Percentiles rank a stretch among this genome's conserved stretches.
These are phyloP conservation scores for Diaporthe sp. DNA, from an alignment of 2,329 filamentous ascomycete species.

Conservation along the genomic window DNA sequence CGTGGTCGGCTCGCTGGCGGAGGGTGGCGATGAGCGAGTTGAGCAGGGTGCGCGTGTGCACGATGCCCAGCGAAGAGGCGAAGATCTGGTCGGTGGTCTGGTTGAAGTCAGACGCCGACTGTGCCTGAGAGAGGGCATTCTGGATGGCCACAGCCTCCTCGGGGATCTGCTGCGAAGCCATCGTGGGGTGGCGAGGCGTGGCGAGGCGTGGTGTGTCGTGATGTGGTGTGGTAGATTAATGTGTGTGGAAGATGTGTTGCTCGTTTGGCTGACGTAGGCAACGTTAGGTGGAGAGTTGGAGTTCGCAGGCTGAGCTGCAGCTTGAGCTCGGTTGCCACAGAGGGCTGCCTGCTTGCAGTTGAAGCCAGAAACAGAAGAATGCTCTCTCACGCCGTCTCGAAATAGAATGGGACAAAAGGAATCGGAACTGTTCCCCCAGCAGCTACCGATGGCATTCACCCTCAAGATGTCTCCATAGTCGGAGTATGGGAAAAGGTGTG, in stretches of 20 bases:
- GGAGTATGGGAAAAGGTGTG: not conserved
- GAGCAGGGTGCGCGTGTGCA: slow-evolving; percentile 80
- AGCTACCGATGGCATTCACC: too few relatives aligned
- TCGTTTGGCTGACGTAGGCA: not conserved
- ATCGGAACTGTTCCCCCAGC: not conserved
- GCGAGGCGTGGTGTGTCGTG: not conserved
- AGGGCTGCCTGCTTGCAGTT: not conserved
- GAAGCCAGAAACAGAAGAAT: not conserved
- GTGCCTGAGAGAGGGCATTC: slow-evolving; percentile 31
- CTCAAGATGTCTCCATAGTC: too few relatives aligned
- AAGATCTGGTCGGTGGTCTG: slow-evolving; percentile 77
- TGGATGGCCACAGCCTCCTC: slow-evolving; percentile 36
- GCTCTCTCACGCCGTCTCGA: not conserved
- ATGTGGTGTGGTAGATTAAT: not conserved
- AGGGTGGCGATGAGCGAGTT: slow-evolving; percentile 75
- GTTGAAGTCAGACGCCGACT: slow-evolving; percentile 67
- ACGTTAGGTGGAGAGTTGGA: not conserved
- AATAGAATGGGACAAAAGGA: not conserved
- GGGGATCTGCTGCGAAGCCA: slow-evolving; percentile 37
- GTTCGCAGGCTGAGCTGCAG: not conserved
- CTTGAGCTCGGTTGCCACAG: not conserved
- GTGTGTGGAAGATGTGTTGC: not conserved
- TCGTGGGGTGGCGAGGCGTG: not conserved
- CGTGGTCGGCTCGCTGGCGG: slow-evolving; percentile 68
- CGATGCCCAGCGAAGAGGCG: slow-evolving; percentile 77